Percentiles rank a stretch among this genome's conserved stretches.
Evolutionary conservation across 306 rosid species (phyloP).

Genomic region (Trifolium subterraneum): DNA sequence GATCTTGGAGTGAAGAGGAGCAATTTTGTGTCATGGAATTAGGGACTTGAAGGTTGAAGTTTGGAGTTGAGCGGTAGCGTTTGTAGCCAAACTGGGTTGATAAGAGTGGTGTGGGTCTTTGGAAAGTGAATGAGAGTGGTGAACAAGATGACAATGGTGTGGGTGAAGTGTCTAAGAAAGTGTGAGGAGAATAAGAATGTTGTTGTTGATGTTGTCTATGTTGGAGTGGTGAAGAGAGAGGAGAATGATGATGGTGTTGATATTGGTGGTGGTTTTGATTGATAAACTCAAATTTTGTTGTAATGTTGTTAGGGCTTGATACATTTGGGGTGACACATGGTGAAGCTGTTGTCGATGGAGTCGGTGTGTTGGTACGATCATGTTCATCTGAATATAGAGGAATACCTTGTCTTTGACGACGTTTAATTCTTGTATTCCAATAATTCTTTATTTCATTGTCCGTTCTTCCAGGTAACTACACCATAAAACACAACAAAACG

Average conservation of each 20-base stretch:
- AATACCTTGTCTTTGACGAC: constrained; percentile 77
- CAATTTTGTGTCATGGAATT: constrained; percentile 7
- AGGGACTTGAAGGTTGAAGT: constrained; percentile 14
- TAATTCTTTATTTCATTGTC: constrained; percentile 94
- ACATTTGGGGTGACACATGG: constrained; percentile 33
- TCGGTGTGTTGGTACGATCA: constrained; percentile 33
- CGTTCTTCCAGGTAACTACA: constrained; percentile 90
- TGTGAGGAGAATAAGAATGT: constrained; percentile 27
- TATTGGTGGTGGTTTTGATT: constrained; percentile 28
- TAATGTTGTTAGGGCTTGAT: constrained; percentile 35
- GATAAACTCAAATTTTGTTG: constrained; percentile 46
- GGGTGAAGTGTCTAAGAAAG: constrained; percentile 37
- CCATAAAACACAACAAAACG: background rate
- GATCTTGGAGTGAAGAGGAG: background rate
- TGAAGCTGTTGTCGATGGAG: constrained; percentile 41
- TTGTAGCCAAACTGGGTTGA: constrained; percentile 53
- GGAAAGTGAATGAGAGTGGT: constrained; percentile 62
- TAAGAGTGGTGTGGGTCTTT: constrained; percentile 61
- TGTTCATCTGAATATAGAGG: constrained; percentile 64
- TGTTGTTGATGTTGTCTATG: constrained; percentile 34
- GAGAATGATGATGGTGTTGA: constrained; percentile 47
- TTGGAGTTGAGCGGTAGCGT: constrained; percentile 40
- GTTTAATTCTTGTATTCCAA: constrained; percentile 87
- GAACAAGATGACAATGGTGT: constrained; percentile 34
- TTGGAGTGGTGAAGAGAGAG: constrained; percentile 57